A percentile compares a stretch with the other conserved stretches of the same genome.
These are phyloP conservation scores for Stropharia rugosoannulata DNA, from an alignment of 768 basidiomycete species.

Conservation along the genomic window DNA sequence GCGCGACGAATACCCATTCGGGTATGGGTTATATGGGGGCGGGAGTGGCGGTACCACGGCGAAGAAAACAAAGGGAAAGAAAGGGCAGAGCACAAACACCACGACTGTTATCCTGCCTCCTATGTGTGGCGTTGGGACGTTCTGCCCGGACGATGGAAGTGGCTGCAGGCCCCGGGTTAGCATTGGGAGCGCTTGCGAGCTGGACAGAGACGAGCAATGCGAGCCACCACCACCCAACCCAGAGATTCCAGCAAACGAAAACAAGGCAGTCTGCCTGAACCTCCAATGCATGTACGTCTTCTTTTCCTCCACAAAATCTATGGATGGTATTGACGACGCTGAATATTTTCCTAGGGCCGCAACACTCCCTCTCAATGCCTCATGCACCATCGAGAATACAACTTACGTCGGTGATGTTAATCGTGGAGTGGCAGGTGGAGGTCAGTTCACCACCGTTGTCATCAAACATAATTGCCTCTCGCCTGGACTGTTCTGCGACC, in stretches of 20 bases:
- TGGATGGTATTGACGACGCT: not conserved
- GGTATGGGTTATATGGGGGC: conserved; percentile 32
- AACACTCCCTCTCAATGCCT: conserved; percentile 48
- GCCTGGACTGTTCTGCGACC: conserved; percentile 55
- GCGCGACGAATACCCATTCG: conserved; percentile 60
- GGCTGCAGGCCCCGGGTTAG: conserved; percentile 43
- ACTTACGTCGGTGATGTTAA: conserved; percentile 39
- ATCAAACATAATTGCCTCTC: conserved; percentile 58
- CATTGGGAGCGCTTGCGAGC: conserved; percentile 51
- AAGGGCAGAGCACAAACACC: conserved; percentile 6
- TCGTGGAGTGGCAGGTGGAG: conserved; percentile 33
- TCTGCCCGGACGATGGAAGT: conserved; percentile 69
- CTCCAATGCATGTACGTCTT: conserved; percentile 50
- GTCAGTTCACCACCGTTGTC: conserved; percentile 47
- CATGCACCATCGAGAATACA: conserved; percentile 41
- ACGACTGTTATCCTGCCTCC: conserved; percentile 42
- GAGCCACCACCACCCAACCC: conserved; percentile 34
- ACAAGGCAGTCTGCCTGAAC: conserved; percentile 60
- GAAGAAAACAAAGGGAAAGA: conserved; percentile 9
- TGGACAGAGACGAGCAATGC: conserved; percentile 64
- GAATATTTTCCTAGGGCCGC: conserved; percentile 41
- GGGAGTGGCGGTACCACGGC: conserved; percentile 13
- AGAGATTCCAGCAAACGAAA: conserved; percentile 42
- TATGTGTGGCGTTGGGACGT: conserved; percentile 49
- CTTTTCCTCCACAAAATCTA: not conserved